Conservation (phyloP, 192 early-diverging fungal genomes). For the Paraglomus brasilianum region DNA sequence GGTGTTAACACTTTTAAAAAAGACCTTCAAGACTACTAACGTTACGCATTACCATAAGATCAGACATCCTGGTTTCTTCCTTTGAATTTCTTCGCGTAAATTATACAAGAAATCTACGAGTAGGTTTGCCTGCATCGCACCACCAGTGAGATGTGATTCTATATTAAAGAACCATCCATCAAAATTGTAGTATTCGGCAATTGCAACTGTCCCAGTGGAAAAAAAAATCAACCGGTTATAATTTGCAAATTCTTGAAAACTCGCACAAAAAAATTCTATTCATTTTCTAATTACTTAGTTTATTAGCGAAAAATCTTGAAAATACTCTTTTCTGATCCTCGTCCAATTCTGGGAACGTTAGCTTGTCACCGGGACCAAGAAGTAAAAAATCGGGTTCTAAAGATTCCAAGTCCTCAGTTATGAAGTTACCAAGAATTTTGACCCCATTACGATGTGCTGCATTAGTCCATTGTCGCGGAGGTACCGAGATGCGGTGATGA, state of each 20-base stretch:
- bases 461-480: constrained; percentile 62
- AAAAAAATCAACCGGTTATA: constrained; percentile 13
- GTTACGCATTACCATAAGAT: constrained; percentile 52
- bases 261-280: not conserved
- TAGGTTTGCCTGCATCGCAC: constrained; percentile 34
- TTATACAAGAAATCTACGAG: constrained; percentile 46
- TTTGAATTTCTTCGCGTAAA: constrained; percentile 47
- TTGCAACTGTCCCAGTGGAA: constrained; percentile 38
- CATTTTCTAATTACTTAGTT: constrained; percentile 41
- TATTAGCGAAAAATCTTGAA: constrained; percentile 55
- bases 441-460: constrained; percentile 64
- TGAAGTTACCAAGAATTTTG: constrained; percentile 55
- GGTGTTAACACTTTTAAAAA: no score
- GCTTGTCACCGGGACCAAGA: constrained; percentile 44
- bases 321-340: constrained; percentile 42
- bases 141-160: constrained; percentile 47
- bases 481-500: constrained; percentile 57
- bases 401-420: constrained; percentile 53
- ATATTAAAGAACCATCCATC: constrained; percentile 71
- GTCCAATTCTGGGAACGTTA: constrained; percentile 4
- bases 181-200: constrained; percentile 63
- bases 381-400: constrained; percentile 55
- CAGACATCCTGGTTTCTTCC: constrained; percentile 45
- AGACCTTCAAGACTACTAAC: constrained; percentile 40
- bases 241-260: constrained; percentile 9